Base-by-base conservation (phyloP, 352 stramenopile genomes). In the Stramenopiles sp. region DNA sequence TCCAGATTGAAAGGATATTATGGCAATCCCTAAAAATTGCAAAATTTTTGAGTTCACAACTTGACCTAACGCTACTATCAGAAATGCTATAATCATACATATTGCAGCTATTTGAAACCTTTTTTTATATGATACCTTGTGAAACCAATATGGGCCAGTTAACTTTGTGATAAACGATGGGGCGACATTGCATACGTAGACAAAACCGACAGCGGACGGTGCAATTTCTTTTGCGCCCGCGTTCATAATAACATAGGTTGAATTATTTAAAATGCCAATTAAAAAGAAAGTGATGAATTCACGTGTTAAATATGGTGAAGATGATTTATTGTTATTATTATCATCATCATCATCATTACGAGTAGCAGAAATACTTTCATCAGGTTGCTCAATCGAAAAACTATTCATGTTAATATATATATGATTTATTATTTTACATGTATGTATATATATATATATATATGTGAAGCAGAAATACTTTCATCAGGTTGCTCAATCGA, bases 201-300 rank as follows among this genome's bases (percentile, higher is more conserved):
- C 91, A 38, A 97, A 82, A 0, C 88, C 92, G 32, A 96, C 91
- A 63, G 91, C 92, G 20, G 90, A 91, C 0, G 91, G 86, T 30
- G 85, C 86, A 82, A 98, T 97, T 80, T 91, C 87, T 80, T 97
- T 95, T 31, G 93, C 93, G 63, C 88, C 87, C 0, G 93, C 92
- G 79, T 97, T 93, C 92, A 98, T 97, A 78, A 97, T 89, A 43
- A 97, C 91, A 81, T 95, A 98, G 63, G 86, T 87, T 69, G 93
- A 83, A 82, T 97, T 97, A 84, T 97, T 98, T 53, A 97, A 79
- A 43, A 97, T 86, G 38, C 93, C 93, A 29, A 97, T 83, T 38
- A 92, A 80, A 89, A 90, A 97, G 82, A 97, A 97, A n/a, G n/a
- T n/a, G n/a, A n/a, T n/a, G n/a, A n/a, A n/a, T n/a, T n/a, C n/a